Evolutionary conservation across 495 filamentous ascomycete species (phyloP).

Genomic region (Neurospora tetrasperma): DNA sequence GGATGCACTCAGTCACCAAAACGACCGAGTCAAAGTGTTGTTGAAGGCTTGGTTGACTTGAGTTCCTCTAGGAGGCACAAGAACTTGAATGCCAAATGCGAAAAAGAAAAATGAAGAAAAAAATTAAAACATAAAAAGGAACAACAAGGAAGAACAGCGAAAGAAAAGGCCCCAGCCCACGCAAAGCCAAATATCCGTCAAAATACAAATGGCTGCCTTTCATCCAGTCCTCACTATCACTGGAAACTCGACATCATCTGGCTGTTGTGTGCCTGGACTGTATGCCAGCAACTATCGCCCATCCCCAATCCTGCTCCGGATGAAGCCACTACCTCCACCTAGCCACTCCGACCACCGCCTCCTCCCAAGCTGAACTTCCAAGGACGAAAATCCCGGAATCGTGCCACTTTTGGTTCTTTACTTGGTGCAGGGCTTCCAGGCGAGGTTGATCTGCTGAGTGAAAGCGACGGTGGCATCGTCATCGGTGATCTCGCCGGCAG

Average conservation of each 20-base stretch:
- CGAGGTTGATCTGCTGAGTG: slow-evolving; percentile 45
- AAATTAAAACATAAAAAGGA: slow-evolving; percentile 4
- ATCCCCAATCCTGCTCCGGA: not conserved
- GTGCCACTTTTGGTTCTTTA: not conserved
- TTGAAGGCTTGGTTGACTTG: slow-evolving; percentile 26
- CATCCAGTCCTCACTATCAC: not conserved
- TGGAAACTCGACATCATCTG: not conserved
- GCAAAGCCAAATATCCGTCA: not conserved
- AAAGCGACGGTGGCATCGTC: slow-evolving; percentile 48
- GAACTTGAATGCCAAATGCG: slow-evolving; percentile 1
- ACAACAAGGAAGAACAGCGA: slow-evolving; percentile 2
- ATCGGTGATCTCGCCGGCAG: slow-evolving; percentile 40
- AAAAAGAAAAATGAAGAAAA: slow-evolving; percentile 6
- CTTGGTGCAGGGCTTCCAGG: slow-evolving; percentile 37
- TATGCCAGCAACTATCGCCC: not conserved
- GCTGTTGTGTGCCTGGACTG: not conserved
- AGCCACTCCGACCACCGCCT: not conserved
- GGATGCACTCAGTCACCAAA: not conserved
- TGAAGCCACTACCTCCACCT: not conserved
- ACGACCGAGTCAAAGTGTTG: not conserved
- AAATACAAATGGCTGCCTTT: not conserved
- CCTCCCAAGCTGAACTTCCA: not conserved
- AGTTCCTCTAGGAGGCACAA: slow-evolving; percentile 15
- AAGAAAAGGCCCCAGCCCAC: not conserved
- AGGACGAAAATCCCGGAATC: not conserved